Percentiles rank a stretch among this genome's conserved stretches.
phyloP scores from a whole-genome alignment of 2,329 filamentous ascomycete species.

The Hypoxylon sp. region DNA sequence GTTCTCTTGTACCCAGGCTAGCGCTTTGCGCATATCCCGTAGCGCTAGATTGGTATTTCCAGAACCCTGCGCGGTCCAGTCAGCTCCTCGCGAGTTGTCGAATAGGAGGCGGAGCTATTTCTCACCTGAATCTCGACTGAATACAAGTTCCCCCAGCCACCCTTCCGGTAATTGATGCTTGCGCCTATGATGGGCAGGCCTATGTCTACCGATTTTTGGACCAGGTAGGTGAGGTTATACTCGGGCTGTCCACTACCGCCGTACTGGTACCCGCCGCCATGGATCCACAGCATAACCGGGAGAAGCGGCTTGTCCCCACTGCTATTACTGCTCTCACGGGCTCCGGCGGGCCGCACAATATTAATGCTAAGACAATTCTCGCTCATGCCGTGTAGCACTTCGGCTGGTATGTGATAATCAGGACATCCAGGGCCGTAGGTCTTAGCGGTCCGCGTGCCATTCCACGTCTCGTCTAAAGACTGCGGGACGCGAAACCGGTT shows the following conservation, averaged over 20 bases:
- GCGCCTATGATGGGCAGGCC: constrained; percentile 63
- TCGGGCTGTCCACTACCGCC: constrained; percentile 58
- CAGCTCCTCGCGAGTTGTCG: constrained; percentile 2
- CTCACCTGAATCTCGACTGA: constrained; percentile 51
- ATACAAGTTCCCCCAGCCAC: constrained; percentile 52
- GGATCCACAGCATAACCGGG: constrained; percentile 56
- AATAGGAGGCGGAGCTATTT: background rate
- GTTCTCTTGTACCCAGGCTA: constrained; percentile 53
- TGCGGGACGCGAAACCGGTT: constrained; percentile 55
- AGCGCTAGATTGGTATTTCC: constrained; percentile 51
- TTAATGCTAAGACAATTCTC: constrained; percentile 56
- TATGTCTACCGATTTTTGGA: constrained; percentile 62
- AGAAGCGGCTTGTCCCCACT: constrained; percentile 33
- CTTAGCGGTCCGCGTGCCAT: constrained; percentile 42
- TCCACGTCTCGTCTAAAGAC: constrained; percentile 45
- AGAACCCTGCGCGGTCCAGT: constrained; percentile 44
- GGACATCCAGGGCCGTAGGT: constrained; percentile 48
- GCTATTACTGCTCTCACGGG: constrained; percentile 3
- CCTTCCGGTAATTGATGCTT: constrained; percentile 63
- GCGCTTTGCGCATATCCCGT: constrained; percentile 50
- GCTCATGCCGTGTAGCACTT: constrained; percentile 48
- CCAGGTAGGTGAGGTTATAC: constrained; percentile 74
- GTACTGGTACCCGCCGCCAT: constrained; percentile 52
- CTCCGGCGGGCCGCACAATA: constrained; percentile 50
- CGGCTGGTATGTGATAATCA: constrained; percentile 39